Evolutionary conservation across 495 filamentous ascomycete genomes (phyloP).

Genomic region (Schizothecium vesticola): DNA sequence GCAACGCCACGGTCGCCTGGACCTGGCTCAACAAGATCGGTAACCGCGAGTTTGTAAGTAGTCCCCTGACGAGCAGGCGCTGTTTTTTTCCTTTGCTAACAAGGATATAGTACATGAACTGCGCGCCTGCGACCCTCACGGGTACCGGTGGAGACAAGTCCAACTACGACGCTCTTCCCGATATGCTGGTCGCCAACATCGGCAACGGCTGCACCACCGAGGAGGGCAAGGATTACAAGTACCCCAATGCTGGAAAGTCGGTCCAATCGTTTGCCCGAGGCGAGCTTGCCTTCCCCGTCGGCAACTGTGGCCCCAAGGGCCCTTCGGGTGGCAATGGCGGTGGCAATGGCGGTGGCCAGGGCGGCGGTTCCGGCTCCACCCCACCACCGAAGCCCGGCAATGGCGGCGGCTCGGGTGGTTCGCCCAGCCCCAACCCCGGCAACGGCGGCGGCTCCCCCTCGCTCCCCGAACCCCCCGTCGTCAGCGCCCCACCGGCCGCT

Average conservation of each 20-base stretch:
- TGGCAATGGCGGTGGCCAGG: not conserved
- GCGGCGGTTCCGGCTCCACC: not conserved
- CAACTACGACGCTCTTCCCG: slow-evolving; percentile 57
- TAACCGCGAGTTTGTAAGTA: slow-evolving; percentile 68
- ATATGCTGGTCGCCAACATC: slow-evolving; percentile 79
- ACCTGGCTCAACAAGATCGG: slow-evolving; percentile 90
- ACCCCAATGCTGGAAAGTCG: slow-evolving; percentile 52
- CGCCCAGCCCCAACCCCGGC: slow-evolving; percentile 3
- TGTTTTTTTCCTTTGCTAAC: not conserved
- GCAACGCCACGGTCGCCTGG: slow-evolving; percentile 69
- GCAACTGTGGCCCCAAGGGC: slow-evolving; percentile 15
- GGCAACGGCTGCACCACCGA: slow-evolving; percentile 49
- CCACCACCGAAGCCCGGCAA: not conserved
- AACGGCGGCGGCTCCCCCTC: slow-evolving; percentile 2
- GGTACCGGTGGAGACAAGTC: slow-evolving; percentile 44
- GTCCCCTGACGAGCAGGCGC: not conserved
- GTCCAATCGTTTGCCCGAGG: slow-evolving; percentile 41
- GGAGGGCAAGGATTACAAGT: slow-evolving; percentile 42
- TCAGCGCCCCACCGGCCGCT: not conserved
- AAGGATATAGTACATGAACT: slow-evolving; percentile 75
- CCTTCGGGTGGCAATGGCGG: not conserved
- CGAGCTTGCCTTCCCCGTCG: slow-evolving; percentile 7
- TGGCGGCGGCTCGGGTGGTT: not conserved
- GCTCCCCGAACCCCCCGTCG: not conserved
- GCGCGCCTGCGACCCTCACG: slow-evolving; percentile 64